Base-by-base conservation (phyloP, 2,329 filamentous ascomycete genomes). In the Diatrype stigma region DNA sequence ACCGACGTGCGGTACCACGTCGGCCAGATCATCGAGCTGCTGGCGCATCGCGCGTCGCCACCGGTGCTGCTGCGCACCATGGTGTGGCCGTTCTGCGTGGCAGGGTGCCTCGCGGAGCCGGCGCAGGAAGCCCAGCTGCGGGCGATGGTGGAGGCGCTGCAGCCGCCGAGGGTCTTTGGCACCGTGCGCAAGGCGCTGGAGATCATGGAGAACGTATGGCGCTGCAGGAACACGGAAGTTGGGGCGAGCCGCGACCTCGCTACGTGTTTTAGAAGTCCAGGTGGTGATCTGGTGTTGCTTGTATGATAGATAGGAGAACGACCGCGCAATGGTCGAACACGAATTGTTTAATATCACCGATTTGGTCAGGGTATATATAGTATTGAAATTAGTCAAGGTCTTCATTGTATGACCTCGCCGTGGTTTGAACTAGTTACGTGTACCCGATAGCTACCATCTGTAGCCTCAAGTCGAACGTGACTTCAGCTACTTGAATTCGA, bases 51-150 rank as follows among this genome's bases (percentile, higher is more conserved):
- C 3, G 64, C 67, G 17, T 63, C 62, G 26, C 60, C 57, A 17
- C 63, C 60, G 6, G 55, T 55, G 14, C 63, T 66, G 23, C 54
- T 72, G 16, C 60, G 66, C 12, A 63, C 66, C 6, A 56, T 66
- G 10, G 63, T 65, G 7, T 73, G 70, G 64, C 69, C 70, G 3
- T 60, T 72, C 38, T 66, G 63, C 48, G 60, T 70, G 6, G 65
- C 67, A 6, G 69, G 68, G 1, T 71, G 68, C 46, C 57, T 72
- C 30, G 67, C 67, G 7, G 69, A 65, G 0, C 64, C 66, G 0
- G 68, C 68, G 19, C 67, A 76, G 30, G 74, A 77, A 59, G 60
- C 63, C 30, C 60, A 66, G n/a, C 76, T 76, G 45, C 67, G 75
- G 1, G 63, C 61, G 3, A 65, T 78, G 60, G 67, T 73, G 2